These are phyloP conservation scores for Bipolaris sorokiniana DNA, from an alignment of 2,329 filamentous ascomycete genomes.

Conservation along the genomic window DNA sequence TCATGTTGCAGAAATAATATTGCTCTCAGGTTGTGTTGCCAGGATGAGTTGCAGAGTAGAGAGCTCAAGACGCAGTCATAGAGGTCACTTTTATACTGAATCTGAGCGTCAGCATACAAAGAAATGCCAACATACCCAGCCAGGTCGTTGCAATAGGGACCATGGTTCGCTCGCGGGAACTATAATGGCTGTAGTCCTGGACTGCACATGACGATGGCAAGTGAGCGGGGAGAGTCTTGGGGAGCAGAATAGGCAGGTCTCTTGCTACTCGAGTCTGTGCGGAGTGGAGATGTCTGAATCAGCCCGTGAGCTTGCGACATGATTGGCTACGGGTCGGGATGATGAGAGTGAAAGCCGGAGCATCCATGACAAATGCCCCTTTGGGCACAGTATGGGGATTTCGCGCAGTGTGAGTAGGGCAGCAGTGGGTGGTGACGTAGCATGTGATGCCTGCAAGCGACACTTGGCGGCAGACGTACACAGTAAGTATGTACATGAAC, in stretches of 20 bases:
- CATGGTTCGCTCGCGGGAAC: conserved; percentile 5
- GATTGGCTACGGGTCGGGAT: conserved; percentile 5
- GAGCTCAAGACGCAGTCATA: conserved; percentile 14
- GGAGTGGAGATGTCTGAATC: conserved; percentile 17
- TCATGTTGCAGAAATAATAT: conserved; percentile 30
- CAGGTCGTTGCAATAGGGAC: conserved; percentile 4
- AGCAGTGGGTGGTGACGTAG: not conserved
- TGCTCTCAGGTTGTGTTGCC: conserved; percentile 13
- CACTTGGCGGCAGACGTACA: not conserved
- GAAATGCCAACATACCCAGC: conserved; percentile 11
- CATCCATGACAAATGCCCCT: not conserved
- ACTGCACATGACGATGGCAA: conserved; percentile 16
- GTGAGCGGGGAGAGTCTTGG: conserved; percentile 3
- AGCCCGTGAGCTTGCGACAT: conserved; percentile 11
- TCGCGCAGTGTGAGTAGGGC: too few relatives aligned
- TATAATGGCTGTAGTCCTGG: not conserved
- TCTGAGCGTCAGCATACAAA: conserved; percentile 11
- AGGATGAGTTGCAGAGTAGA: conserved; percentile 3
- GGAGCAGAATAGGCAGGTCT: conserved; percentile 7
- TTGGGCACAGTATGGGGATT: not conserved
- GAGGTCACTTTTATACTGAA: conserved; percentile 14
- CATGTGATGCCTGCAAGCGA: conserved; percentile 8
- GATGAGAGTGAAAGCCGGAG: not conserved
- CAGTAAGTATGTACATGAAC: not conserved
- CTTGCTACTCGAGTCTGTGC: conserved; percentile 10